Base-by-base conservation (phyloP, 2,329 filamentous ascomycete species). In the Corinectria fuckeliana region DNA sequence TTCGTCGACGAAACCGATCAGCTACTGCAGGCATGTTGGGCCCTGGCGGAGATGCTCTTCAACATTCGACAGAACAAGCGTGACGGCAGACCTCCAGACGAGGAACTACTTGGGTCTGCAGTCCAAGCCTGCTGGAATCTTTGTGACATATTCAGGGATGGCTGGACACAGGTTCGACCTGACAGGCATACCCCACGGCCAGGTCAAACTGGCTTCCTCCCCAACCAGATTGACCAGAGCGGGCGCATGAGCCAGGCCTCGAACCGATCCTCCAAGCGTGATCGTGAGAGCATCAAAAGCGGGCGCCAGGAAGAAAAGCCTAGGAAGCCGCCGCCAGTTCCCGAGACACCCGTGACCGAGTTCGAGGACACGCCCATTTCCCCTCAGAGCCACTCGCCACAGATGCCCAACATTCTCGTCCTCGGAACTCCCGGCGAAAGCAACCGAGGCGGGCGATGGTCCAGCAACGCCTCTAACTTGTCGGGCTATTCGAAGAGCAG, bases 61-160 rank as follows among this genome's bases (percentile, higher is more conserved):
- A 96, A 88, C 72, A 83, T 98, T 38, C 88, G 93, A 3, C 93
- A 97, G 70, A 94, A 89, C 74, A 88, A 85, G 63, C 84, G 90
- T 30, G 91, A 95, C 65, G 88, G 87, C 18, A 91, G 86, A 66
- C 79, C 82, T 0, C 82, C 90, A 0, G 92, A 96, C 64, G 92
- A 94, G 71, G 93, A 97, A 70, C 82, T 97, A 0, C 82, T 97
- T 1, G 89, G 91, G 5, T 95, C 92, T 1, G 92, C 93, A 1
- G 91, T 97, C 0, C 93, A 97, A 72, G 92, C 93, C 13, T 97
- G 93, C 74, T 97, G 92, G 92, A 93, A 97, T 66, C 84, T 97
- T 5, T 96, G 92, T 73, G 92, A 97, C 76, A 87, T 97, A 53
- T 97, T 97, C 80, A 86, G 92, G 47, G 91, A 95, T 77, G 92